Conservation (phyloP, 805 yeast species). For the Pichia gijzeniarum region DNA sequence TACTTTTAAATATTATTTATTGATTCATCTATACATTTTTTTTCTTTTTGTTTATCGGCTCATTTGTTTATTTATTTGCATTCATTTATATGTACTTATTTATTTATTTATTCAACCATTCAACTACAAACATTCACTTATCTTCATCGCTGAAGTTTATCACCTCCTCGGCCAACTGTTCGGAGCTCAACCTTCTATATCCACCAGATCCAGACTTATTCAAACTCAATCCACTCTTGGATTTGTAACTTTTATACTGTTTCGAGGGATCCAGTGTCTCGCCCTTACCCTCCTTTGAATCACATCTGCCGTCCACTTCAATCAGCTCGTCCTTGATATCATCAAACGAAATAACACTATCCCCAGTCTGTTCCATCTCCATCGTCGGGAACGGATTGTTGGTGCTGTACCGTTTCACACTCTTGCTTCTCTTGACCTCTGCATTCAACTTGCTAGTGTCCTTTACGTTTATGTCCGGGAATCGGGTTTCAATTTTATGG, state of each 20-base stretch:
- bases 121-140: too few species aligned
- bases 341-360: slow-evolving; percentile 9
- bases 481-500: slow-evolving; percentile 43
- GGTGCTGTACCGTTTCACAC: slow-evolving; percentile 16
- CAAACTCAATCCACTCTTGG: background rate
- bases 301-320: background rate
- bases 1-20: background rate
- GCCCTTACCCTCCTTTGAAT: background rate
- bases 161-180: slow-evolving; percentile 21
- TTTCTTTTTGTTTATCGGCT: background rate
- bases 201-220: background rate
- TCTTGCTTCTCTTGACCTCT: background rate
- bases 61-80: background rate
- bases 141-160: slow-evolving; percentile 23
- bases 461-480: slow-evolving; percentile 25
- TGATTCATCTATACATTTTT: background rate
- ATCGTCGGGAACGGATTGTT: slow-evolving; percentile 24
- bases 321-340: slow-evolving; percentile 9
- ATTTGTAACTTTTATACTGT: background rate
- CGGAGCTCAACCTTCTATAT: slow-evolving; percentile 16
- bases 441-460: background rate
- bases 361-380: slow-evolving; percentile 3
- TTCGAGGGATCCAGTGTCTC: background rate
- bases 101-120: too few species aligned
- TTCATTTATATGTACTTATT: too few species aligned